A percentile compares a stretch with the other conserved stretches of the same genome.
phyloP scores from a whole-genome alignment of 176 grass and related monocot genomes.

The Sorghum bicolor region DNA sequence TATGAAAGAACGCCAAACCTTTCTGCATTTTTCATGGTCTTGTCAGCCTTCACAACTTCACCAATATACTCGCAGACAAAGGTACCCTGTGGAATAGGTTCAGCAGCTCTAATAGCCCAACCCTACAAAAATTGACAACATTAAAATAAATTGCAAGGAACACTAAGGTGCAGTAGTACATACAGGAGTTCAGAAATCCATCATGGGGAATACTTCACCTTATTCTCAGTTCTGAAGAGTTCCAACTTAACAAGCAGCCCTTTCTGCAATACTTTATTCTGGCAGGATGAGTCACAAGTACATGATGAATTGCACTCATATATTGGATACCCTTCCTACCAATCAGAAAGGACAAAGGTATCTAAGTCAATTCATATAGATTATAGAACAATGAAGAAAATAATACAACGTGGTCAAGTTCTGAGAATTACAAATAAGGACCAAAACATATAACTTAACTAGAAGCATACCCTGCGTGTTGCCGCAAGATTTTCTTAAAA shows the following conservation, averaged over 20 bases:
- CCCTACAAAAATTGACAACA: slow-evolving; percentile 56
- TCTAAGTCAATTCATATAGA: slow-evolving; percentile 11
- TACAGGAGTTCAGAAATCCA: slow-evolving; percentile 13
- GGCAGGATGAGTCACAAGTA: slow-evolving; percentile 64
- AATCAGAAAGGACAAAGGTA: slow-evolving; percentile 3
- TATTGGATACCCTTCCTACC: slow-evolving; percentile 81
- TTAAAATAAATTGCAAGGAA: slow-evolving; percentile 21
- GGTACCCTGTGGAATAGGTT: slow-evolving; percentile 74
- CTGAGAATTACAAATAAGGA: background rate
- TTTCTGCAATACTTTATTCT: slow-evolving; percentile 92
- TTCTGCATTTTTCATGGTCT: slow-evolving; percentile 40
- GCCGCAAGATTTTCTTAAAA: too few species aligned
- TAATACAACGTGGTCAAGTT: background rate
- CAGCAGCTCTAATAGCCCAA: slow-evolving; percentile 88
- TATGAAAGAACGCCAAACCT: slow-evolving; percentile 52
- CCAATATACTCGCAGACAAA: slow-evolving; percentile 97
- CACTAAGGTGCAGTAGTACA: background rate
- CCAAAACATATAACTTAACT: background rate
- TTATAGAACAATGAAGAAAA: background rate
- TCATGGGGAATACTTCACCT: slow-evolving; percentile 45
- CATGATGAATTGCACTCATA: slow-evolving; percentile 90
- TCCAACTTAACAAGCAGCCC: slow-evolving; percentile 82
- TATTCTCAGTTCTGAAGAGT: slow-evolving; percentile 86
- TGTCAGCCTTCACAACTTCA: slow-evolving; percentile 64
- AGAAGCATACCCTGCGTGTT: too few species aligned